A percentile compares a stretch with the other conserved stretches of the same genome.
phyloP scores from a whole-genome alignment of 1,284 basidiomycete species.

The Athelia psychrophila region DNA sequence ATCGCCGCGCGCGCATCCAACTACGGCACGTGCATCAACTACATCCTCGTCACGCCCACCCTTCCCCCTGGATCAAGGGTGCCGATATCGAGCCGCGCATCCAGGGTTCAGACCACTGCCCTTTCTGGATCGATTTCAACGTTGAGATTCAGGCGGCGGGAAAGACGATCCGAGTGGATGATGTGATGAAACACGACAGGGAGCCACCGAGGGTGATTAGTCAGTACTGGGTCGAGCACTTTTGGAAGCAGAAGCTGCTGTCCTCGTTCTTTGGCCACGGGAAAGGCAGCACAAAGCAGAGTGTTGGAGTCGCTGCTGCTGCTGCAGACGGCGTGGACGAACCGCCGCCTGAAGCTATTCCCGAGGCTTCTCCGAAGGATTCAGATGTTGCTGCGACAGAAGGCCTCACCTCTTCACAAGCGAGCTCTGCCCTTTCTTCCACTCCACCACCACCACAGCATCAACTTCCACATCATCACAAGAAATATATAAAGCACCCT shows the following conservation, averaged over 20 bases:
- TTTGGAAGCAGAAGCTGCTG: constrained; percentile 77
- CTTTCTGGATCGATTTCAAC: constrained; percentile 87
- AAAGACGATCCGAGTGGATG: constrained; percentile 50
- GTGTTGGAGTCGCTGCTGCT: background rate
- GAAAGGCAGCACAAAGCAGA: constrained; percentile 7
- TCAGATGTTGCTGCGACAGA: background rate
- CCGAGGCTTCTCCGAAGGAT: too few relatives aligned
- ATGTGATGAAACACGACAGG: constrained; percentile 43
- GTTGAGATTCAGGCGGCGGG: constrained; percentile 72
- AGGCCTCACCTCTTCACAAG: background rate
- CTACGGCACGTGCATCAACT: constrained; percentile 94
- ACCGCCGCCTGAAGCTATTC: background rate
- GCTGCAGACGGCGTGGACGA: too few relatives aligned
- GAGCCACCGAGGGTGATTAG: constrained; percentile 76
- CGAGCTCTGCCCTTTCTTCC: background rate
- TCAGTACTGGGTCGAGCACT: constrained; percentile 81
- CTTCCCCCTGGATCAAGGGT: constrained; percentile 86
- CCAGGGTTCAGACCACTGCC: constrained; percentile 96
- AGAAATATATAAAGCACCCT: background rate
- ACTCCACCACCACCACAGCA: background rate
- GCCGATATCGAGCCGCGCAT: constrained; percentile 86
- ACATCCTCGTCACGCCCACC: constrained; percentile 85
- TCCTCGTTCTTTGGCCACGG: constrained; percentile 76
- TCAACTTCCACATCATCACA: background rate
- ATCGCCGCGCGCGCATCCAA: constrained; percentile 90